Evolutionary conservation across 2,329 filamentous ascomycete species (phyloP), one percentile per base, ranked within the genome.

Genomic region (Sarocladium kiliense): DNA sequence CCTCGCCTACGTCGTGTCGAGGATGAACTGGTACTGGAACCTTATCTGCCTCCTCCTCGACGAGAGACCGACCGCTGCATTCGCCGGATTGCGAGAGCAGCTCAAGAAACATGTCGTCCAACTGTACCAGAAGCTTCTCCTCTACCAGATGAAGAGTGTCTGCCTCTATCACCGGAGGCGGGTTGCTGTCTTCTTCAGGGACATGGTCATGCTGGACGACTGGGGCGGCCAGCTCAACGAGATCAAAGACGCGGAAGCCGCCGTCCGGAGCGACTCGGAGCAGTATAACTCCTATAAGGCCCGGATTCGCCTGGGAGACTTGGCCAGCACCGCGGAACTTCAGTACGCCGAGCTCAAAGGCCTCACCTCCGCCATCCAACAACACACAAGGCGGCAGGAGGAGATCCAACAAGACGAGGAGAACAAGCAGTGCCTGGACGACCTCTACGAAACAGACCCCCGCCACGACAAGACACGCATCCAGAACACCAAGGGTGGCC

Each of bases 141-240:
- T 59, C 2, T 75, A 72, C 58, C 65, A 71, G 59, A 74, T 75
- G 55, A 72, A 70, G 60, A 75, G 70, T 55, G 61, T 72, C 42
- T 70, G 62, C 54, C 66, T 61, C 5, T 74, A 69, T 60, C 65
- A 70, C 57, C 63, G 64, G 11, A 63, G 68, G 26, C 64, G 59
- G 39, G 50, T 58, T 5, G 14, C 61, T 6, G 61, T 60, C 10
- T 64, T 72, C 37, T 49, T 69, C 16, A 58, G 65, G 25, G 63
- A 65, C 44, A 51, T 70, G 5, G n/a, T 66, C 3, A 64, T 64
- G 26, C 55, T 68, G 6, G 64, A 74, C 58, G 64, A 70, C 56
- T 74, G 68, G 71, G 62, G 63, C 21, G 59, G 60, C 23, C 51
- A 64, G 55, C 49, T 72, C 9, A 56, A 64, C 11, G 39, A 36